Base-by-base conservation (phyloP, 2,329 filamentous ascomycete species). In the Atkinsonella hypoxylon region DNA sequence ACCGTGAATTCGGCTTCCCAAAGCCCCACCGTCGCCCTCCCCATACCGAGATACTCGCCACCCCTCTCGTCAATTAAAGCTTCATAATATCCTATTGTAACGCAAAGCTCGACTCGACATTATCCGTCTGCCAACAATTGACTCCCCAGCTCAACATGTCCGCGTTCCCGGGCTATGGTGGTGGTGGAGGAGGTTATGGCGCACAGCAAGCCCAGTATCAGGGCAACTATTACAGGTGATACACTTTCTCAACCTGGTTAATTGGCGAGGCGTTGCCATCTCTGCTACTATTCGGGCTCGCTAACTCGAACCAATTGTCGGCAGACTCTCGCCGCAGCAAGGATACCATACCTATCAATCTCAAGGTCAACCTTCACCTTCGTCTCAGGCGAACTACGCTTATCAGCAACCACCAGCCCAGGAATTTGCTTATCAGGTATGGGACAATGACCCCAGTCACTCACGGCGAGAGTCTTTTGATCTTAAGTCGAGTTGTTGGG, bases 121-220 rank as follows among this genome's bases (percentile, higher is more conserved):
- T 13, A 8, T 8, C 6, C 38, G 36, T 18, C 18, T 26, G 38
- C 4, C 34, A 48, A 32, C 18, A 22, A 40, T 10, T 20, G 41
- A 26, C 10, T 15, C 40, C 20, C 36, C 13, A 41, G 45, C 55
- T 54, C 45, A 58, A 56, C 53, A 85, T 84, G 81, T 82, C 81
- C 57, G 80, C 78, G 61, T 84, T 82, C 63, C 78, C 78, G 56
- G 68, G 70, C 45, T 81, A 82, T 61, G 69, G 18, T 18, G 42
- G 32, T 2, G 48, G 72, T 52, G 69, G 70, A 62, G 74, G 74
- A 55, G 69, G 69, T 62, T 73, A 63, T 54, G 63, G 64, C 51
- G 61, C 59, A 50, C 64, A 64, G 53, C 64, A 67, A 52, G 66
- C 65, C 50, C 71, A 76, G 54, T 65, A 62, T 50, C 62, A 58